phyloP scores from a whole-genome alignment of 164 flowering plant species.

The Vitis riparia region DNA sequence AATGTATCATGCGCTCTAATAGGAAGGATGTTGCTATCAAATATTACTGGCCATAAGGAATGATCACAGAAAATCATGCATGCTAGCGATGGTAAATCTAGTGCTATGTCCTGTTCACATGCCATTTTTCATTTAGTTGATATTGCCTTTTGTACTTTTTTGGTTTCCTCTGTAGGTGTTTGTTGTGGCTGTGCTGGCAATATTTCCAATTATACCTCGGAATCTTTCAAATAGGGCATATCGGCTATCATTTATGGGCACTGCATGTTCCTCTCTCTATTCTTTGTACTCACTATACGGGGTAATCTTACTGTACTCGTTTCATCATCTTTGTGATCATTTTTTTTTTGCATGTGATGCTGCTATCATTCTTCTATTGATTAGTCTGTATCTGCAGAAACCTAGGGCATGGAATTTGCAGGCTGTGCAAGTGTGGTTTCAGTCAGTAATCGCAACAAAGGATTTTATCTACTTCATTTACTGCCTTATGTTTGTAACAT shows the following conservation, averaged over 20 bases:
- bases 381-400: slow-evolving; percentile 45
- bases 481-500: slow-evolving; percentile 81
- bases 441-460: slow-evolving; percentile 78
- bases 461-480: slow-evolving; percentile 91
- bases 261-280: slow-evolving; percentile 72
- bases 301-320: slow-evolving; percentile 38
- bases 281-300: slow-evolving; percentile 87
- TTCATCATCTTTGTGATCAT: not conserved
- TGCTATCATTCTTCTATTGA: slow-evolving; percentile 9
- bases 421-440: slow-evolving; percentile 87
- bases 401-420: slow-evolving; percentile 97
- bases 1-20: too few species aligned
- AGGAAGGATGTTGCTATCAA: too few species aligned
- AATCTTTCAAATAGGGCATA: slow-evolving; percentile 81
- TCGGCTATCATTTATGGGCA: slow-evolving; percentile 87
- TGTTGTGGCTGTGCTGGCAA: slow-evolving; percentile 85
- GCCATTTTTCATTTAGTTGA: not conserved
- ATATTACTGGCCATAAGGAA: too few species aligned
- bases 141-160: not conserved
- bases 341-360: not conserved
- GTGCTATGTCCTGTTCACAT: slow-evolving; percentile 1
- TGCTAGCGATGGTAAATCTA: not conserved
- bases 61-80: too few species aligned
- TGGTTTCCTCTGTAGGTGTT: slow-evolving; percentile 55
- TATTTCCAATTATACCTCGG: slow-evolving; percentile 71